Evolutionary conservation across 2,329 filamentous ascomycete species (phyloP).

Genomic region (Neofusicoccum umdonicola): DNA sequence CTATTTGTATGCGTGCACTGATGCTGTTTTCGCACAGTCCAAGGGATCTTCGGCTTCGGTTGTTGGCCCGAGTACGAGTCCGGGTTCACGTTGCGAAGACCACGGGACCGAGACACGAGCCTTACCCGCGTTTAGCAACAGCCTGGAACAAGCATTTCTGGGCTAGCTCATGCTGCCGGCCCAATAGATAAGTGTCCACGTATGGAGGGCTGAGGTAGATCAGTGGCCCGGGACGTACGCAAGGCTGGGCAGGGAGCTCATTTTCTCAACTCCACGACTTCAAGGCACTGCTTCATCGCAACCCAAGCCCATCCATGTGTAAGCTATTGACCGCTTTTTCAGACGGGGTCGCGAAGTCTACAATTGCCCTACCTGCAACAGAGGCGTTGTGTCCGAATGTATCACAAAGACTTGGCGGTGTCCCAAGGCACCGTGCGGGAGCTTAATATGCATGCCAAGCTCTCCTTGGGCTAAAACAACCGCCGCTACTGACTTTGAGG

Average conservation of each 20-base stretch:
- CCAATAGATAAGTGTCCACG: not conserved
- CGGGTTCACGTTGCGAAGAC: not conserved
- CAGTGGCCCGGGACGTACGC: not conserved
- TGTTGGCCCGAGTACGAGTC: not conserved
- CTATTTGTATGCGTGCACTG: not conserved
- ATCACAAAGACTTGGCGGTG: not conserved
- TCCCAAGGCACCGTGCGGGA: not conserved
- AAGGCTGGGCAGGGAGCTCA: not conserved
- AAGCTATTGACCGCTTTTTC: too few species aligned
- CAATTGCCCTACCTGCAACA: too few species aligned
- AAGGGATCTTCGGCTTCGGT: not conserved
- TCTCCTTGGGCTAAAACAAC: not conserved
- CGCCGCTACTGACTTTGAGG: not conserved
- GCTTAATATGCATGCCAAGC: constrained; percentile 4
- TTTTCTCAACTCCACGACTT: not conserved
- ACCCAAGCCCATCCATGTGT: not conserved
- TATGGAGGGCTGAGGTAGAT: not conserved
- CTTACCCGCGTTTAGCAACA: not conserved
- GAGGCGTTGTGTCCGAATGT: not conserved
- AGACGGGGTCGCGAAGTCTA: too few species aligned
- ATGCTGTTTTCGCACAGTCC: not conserved
- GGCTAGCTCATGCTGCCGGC: not conserved
- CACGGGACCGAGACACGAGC: not conserved
- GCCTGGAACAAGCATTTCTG: not conserved
- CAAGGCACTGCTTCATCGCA: too few species aligned